phyloP scores from a whole-genome alignment of 805 yeast species.

The Komagataella pseudopastoris region DNA sequence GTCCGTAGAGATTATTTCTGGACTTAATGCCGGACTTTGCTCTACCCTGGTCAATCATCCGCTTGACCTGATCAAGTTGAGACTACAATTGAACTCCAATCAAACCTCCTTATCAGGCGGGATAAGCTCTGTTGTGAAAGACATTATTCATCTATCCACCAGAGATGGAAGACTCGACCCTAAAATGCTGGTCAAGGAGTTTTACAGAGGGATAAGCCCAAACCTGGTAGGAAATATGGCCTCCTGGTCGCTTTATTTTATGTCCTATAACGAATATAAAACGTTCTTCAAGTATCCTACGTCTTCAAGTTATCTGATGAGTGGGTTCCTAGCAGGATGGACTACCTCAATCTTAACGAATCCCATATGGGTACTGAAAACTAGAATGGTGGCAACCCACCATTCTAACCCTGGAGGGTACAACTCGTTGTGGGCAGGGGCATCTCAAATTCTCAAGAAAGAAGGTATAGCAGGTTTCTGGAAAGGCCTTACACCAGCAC shows the following conservation, averaged over 20 bases:
- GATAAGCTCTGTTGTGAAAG: constrained; percentile 11
- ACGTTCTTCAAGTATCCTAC: constrained; percentile 4
- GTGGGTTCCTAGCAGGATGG: constrained; percentile 63
- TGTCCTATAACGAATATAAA: constrained; percentile 56
- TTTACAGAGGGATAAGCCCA: constrained; percentile 69
- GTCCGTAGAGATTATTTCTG: constrained; percentile 44
- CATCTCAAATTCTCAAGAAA: constrained; percentile 25
- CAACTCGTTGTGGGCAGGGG: constrained; percentile 41
- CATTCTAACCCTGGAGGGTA: constrained; percentile 36
- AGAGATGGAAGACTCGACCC: constrained; percentile 3
- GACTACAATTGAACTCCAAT: constrained; percentile 54
- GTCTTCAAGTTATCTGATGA: constrained; percentile 23
- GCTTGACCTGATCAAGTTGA: constrained; percentile 68
- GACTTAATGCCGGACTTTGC: constrained; percentile 66
- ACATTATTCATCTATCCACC: constrained; percentile 5
- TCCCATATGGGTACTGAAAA: constrained; percentile 93
- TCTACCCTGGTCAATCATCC: constrained; percentile 85
- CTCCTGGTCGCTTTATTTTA: constrained; percentile 86
- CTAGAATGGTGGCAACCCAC: constrained; percentile 62
- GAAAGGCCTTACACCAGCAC: constrained; percentile 64
- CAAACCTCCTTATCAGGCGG: constrained; percentile 16
- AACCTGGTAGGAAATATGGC: constrained; percentile 73
- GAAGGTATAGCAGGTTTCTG: constrained; percentile 70
- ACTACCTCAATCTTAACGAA: constrained; percentile 69
- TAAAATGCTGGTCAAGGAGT: constrained; percentile 11